These are phyloP conservation scores for Neurospora hispaniola DNA, from an alignment of 495 filamentous ascomycete species.

Conservation along the genomic window DNA sequence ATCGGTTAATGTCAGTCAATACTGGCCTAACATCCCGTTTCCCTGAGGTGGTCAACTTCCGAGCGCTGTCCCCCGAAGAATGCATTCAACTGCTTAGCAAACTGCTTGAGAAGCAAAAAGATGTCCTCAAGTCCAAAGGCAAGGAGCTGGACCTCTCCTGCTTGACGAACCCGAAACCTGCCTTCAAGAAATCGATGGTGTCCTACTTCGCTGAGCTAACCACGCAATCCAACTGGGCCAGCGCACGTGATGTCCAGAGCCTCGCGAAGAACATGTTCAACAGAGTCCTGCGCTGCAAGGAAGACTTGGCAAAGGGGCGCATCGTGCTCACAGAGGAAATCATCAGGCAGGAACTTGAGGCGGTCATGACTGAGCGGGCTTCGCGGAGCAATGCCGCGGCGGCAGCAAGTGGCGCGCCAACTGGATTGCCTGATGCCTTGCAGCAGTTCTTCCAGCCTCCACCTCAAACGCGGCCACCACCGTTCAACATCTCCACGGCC, in stretches of 20 bases:
- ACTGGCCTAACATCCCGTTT: conserved; percentile 50
- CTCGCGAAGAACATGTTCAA: conserved; percentile 43
- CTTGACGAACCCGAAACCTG: no score
- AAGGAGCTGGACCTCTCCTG: no score
- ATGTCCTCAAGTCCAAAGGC: no score
- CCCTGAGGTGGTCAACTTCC: conserved; percentile 46
- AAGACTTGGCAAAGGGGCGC: conserved; percentile 6
- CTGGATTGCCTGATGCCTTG: background rate
- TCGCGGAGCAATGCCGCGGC: conserved; percentile 10
- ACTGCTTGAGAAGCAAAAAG: conserved; percentile 1
- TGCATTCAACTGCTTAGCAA: conserved; percentile 35
- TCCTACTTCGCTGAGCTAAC: conserved; percentile 32
- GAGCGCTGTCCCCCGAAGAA: conserved; percentile 27
- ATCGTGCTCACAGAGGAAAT: conserved; percentile 21
- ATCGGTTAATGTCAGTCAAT: conserved; percentile 54
- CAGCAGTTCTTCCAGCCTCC: background rate
- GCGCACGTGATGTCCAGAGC: conserved; percentile 53
- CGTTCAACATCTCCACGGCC: background rate
- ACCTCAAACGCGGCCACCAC: background rate
- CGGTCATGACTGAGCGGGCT: conserved; percentile 37
- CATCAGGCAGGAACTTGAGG: conserved; percentile 26
- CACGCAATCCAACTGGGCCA: conserved; percentile 49
- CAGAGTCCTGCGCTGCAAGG: conserved; percentile 31
- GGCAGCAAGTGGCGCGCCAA: no score
- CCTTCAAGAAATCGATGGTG: conserved; percentile 18